Conservation (phyloP, 2,329 filamentous ascomycete species). For the Penicillium sp. region DNA sequence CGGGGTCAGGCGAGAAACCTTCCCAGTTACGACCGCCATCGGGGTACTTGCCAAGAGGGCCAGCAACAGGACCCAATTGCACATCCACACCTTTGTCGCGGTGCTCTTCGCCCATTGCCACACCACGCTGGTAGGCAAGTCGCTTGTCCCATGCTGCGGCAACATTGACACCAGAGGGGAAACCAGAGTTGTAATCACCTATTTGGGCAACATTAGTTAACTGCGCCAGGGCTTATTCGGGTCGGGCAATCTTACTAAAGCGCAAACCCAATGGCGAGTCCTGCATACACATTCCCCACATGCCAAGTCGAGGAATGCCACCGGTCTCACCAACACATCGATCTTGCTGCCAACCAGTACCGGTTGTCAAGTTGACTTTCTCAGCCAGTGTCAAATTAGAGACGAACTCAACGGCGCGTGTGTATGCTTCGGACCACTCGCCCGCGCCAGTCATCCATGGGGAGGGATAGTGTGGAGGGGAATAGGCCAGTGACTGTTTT, state of each 20-base stretch:
- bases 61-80: slow-evolving; percentile 74
- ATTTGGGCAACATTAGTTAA: background rate
- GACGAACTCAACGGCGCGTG: slow-evolving; percentile 74
- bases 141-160: slow-evolving; percentile 79
- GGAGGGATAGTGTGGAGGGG: slow-evolving; percentile 75
- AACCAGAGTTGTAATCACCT: slow-evolving; percentile 79
- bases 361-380: slow-evolving; percentile 94
- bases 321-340: slow-evolving; percentile 73
- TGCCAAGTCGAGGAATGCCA: slow-evolving; percentile 53
- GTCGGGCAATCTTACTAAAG: slow-evolving; percentile 47
- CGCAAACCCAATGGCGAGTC: slow-evolving; percentile 82
- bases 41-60: slow-evolving; percentile 67
- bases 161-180: slow-evolving; percentile 73
- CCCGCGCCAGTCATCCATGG: slow-evolving; percentile 79
- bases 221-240: background rate
- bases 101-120: slow-evolving; percentile 73
- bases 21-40: slow-evolving; percentile 70
- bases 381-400: slow-evolving; percentile 78
- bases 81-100: slow-evolving; percentile 73
- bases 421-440: slow-evolving; percentile 73
- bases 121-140: slow-evolving; percentile 67
- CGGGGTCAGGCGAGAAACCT: slow-evolving; percentile 69
- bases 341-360: slow-evolving; percentile 73
- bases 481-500: slow-evolving; percentile 40
- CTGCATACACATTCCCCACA: slow-evolving; percentile 76